Evolutionary conservation across 2,329 filamentous ascomycete genomes (phyloP).

Genomic region (Aspergillus hortae): DNA sequence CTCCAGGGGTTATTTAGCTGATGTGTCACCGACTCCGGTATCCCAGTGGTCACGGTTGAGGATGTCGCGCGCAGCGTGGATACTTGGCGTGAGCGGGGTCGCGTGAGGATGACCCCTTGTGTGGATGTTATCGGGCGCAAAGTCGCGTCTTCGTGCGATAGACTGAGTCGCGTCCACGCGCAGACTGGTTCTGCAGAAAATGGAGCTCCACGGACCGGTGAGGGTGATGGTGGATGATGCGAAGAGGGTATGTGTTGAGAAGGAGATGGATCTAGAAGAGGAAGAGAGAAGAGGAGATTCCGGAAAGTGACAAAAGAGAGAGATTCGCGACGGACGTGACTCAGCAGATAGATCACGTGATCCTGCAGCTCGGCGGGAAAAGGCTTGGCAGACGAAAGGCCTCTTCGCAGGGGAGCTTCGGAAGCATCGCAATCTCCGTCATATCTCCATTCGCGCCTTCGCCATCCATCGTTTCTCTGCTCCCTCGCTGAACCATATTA

Average conservation of each 20-base stretch:
- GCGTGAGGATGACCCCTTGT: constrained; percentile 15
- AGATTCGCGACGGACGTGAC: constrained; percentile 7
- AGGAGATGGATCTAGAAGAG: constrained; percentile 7
- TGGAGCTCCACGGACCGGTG: not conserved
- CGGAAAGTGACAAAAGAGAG: constrained; percentile 4
- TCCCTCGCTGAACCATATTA: not conserved
- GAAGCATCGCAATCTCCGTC: not conserved
- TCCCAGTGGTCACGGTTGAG: constrained; percentile 14
- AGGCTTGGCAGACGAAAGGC: constrained; percentile 21
- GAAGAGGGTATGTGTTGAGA: constrained; percentile 1
- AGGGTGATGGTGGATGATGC: not conserved
- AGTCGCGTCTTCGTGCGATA: not conserved
- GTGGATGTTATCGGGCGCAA: not conserved
- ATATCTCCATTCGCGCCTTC: not conserved
- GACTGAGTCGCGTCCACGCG: too few species aligned
- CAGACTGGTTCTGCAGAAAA: too few species aligned
- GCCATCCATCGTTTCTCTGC: not conserved
- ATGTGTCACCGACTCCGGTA: constrained; percentile 13
- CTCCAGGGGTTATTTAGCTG: constrained; percentile 19
- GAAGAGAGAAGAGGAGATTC: constrained; percentile 4
- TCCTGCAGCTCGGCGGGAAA: constrained; percentile 14
- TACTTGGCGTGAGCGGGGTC: constrained; percentile 28
- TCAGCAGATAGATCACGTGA: constrained; percentile 16
- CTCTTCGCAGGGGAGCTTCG: constrained; percentile 13
- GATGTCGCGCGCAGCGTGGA: constrained; percentile 23